Evolutionary conservation across 305 asterid species (phyloP), one percentile per base, ranked within the genome.

Genomic region (Caryopteris hybrid): DNA sequence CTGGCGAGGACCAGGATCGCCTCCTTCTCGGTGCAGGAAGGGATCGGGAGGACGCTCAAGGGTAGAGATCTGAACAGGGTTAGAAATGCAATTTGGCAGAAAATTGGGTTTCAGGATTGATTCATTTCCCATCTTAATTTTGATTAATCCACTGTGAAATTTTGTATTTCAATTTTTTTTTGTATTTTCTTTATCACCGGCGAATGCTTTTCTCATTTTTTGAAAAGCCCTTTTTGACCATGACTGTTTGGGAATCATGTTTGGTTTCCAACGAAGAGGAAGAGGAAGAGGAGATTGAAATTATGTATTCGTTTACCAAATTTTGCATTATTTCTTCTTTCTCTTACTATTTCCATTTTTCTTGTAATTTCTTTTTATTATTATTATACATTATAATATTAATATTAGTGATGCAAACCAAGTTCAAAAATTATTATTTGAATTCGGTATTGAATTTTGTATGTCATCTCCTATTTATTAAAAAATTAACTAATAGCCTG

Each of bases 41-140:
- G 90, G 11, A 43, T 74, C 11, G 94, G 94, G 20, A 75, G 87
- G 77, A 86, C 88, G 7, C 77, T 87, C 16, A 87, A 87, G 64
- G 94, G 94, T 17, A 81, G 94, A 34, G 94, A 87, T 79, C 83
- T 87, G 71, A 85, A 89, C 74, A 77, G 83, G 74, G 84, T 87
- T 1, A 73, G 94, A 59, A 83, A 87, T 69, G 87, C 94, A 2
- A 78, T 87, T 77, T 79, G 84, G 87, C 81, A 76, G 50, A 76
- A 76, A 70, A 83, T 76, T 53, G 94, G 94, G 8, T 85, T 85
- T 22, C 78, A 81, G 68, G 92, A 86, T 71, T 84, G 74, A 71
- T 71, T 55, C 0, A 13, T 42, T 53, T 38, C 13, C 6, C 38
- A 1, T 5, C 18, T 45, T 2, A 13, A 14, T 42, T 29, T 57